phyloP scores from a whole-genome alignment of 257 asterid species.

The Solanum microdontum region DNA sequence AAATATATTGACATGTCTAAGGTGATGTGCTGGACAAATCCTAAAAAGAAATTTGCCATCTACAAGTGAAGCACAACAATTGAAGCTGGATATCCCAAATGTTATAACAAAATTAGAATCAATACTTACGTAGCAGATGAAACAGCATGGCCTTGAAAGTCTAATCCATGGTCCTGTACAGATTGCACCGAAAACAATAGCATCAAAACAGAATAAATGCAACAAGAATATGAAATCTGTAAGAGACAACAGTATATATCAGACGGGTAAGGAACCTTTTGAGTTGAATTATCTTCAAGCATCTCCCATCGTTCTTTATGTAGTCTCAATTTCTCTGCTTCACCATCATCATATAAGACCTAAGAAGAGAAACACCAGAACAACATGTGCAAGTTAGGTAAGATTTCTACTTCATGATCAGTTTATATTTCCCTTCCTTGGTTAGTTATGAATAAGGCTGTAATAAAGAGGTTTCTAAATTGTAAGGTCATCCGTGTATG shows the following conservation, averaged over 20 bases:
- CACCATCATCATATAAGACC: conserved; percentile 38
- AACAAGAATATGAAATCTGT: background rate
- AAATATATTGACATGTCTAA: background rate
- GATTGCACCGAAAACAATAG: background rate
- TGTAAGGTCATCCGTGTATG: background rate
- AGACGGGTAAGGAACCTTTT: conserved; percentile 4
- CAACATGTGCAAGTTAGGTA: background rate
- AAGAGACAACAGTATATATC: background rate
- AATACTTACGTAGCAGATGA: conserved; percentile 28
- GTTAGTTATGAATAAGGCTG: background rate
- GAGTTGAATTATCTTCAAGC: background rate
- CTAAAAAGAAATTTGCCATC: background rate
- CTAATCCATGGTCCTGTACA: conserved; percentile 15
- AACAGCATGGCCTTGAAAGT: background rate
- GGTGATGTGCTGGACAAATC: background rate
- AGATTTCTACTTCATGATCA: background rate
- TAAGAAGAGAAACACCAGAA: conserved; percentile 14
- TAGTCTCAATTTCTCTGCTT: conserved; percentile 33
- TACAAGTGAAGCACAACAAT: background rate
- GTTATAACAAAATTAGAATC: background rate
- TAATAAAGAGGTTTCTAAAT: background rate
- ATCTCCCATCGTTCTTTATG: conserved; percentile 34
- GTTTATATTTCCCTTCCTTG: background rate
- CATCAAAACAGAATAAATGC: background rate
- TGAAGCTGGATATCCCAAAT: background rate